Conservation (phyloP, 306 rosid species). For the Betula pendula region DNA sequence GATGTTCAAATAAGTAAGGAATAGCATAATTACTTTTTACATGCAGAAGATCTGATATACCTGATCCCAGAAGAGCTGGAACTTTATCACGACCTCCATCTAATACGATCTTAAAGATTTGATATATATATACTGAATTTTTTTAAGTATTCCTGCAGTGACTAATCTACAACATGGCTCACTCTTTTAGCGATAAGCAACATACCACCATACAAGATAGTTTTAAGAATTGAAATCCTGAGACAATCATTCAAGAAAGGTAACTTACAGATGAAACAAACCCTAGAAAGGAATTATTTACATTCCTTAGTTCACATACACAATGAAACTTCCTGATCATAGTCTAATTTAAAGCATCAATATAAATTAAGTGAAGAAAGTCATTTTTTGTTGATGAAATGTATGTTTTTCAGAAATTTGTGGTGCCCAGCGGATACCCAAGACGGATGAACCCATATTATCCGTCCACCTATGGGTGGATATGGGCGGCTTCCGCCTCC, state of each 20-base stretch:
- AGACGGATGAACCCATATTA: too few species aligned
- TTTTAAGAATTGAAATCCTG: background rate
- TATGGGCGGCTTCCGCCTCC: too few species aligned
- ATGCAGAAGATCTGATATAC: constrained; percentile 38
- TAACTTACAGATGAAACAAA: background rate
- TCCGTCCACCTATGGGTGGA: too few species aligned
- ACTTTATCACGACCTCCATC: constrained; percentile 92
- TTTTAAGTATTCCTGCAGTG: constrained; percentile 27
- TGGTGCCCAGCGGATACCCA: too few species aligned
- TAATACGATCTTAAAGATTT: constrained; percentile 94
- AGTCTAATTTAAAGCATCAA: background rate
- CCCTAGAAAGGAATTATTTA: background rate
- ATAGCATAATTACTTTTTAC: constrained; percentile 6
- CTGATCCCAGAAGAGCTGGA: constrained; percentile 97
- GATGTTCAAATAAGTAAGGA: background rate
- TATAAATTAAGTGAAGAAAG: background rate
- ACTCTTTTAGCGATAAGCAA: constrained; percentile 22
- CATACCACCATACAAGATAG: constrained; percentile 1
- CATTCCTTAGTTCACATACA: background rate
- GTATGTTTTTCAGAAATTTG: too few species aligned
- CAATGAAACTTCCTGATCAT: background rate
- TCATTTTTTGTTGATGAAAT: background rate
- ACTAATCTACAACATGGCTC: constrained; percentile 11
- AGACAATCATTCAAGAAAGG: constrained; percentile 20
- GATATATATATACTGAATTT: too few species aligned